phyloP scores from a whole-genome alignment of 2,329 filamentous ascomycete species.

The Orbilia blumenaviensis region DNA sequence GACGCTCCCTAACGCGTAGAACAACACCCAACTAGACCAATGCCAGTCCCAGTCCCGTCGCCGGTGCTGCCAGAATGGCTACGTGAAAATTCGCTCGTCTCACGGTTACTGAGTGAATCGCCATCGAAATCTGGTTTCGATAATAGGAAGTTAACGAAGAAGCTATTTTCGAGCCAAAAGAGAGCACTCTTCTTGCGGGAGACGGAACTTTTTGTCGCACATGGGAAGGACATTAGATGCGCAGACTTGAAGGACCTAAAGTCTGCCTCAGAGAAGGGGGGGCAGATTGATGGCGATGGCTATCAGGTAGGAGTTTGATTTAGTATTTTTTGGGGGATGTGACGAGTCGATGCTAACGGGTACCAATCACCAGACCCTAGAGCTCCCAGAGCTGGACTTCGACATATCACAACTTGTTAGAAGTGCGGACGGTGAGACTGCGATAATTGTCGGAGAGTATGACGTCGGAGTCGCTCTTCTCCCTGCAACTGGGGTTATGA shows the following conservation, averaged over 20 bases:
- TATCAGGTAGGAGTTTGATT: constrained; percentile 31
- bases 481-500: constrained; percentile 53
- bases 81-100: constrained; percentile 19
- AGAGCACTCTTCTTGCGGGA: constrained; percentile 80
- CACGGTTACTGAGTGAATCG: constrained; percentile 20
- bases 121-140: constrained; percentile 20
- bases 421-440: constrained; percentile 56
- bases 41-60: constrained; percentile 40
- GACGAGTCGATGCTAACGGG: background rate
- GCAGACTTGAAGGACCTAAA: constrained; percentile 83
- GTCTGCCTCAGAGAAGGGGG: constrained; percentile 60
- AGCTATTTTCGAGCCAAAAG: constrained; percentile 64
- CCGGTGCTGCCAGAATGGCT: constrained; percentile 47
- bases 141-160: constrained; percentile 36
- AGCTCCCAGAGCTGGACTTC: constrained; percentile 57
- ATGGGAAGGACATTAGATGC: constrained; percentile 91
- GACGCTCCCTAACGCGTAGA: constrained; percentile 34
- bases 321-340: background rate
- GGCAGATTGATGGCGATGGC: background rate
- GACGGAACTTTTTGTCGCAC: constrained; percentile 87
- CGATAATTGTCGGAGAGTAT: constrained; percentile 57
- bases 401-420: constrained; percentile 57
- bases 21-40: background rate
- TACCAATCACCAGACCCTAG: constrained; percentile 48
- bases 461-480: constrained; percentile 56